Evolutionary conservation across 257 asterid species (phyloP).

Genomic region (Parsonsia alboflavescens): DNA sequence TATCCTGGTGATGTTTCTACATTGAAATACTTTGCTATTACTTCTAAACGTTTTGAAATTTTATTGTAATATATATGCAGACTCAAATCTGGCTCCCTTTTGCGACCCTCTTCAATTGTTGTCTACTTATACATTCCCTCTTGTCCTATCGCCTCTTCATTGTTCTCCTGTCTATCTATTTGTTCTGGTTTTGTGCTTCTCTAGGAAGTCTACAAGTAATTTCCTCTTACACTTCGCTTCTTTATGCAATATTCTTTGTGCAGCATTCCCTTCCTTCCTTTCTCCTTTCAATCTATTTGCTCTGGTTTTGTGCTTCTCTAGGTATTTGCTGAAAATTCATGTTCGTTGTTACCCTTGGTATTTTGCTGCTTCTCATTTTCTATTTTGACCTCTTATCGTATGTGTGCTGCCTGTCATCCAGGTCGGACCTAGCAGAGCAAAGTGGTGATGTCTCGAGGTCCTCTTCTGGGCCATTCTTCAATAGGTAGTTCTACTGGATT

Average conservation of each 20-base stretch:
- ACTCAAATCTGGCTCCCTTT: neutral
- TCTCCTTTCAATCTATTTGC: too few relatives aligned
- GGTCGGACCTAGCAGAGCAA: conserved; percentile 87
- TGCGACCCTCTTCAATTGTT: neutral
- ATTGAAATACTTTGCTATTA: neutral
- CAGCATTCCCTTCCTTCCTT: too few relatives aligned
- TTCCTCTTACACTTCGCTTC: neutral
- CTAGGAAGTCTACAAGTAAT: neutral
- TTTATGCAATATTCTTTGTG: neutral
- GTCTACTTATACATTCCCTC: neutral
- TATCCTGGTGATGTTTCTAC: neutral
- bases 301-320: too few relatives aligned
- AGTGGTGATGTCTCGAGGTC: conserved; percentile 83
- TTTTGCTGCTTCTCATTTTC: conserved; percentile 1
- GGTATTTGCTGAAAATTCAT: neutral
- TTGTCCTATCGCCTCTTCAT: neutral
- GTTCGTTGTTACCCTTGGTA: neutral
- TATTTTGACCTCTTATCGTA: conserved; percentile 11
- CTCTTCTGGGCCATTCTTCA: conserved; percentile 47
- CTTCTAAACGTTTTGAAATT: too few relatives aligned
- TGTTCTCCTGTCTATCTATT: too few relatives aligned
- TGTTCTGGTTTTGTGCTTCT: neutral
- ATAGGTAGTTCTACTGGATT: conserved; percentile 37
- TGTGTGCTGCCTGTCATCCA: conserved; percentile 28
- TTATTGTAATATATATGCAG: neutral